A percentile compares a stretch with the other conserved stretches of the same genome.
These are phyloP conservation scores for Hypoxylon sp. DNA, from an alignment of 2,329 filamentous ascomycete species.

Conservation along the genomic window DNA sequence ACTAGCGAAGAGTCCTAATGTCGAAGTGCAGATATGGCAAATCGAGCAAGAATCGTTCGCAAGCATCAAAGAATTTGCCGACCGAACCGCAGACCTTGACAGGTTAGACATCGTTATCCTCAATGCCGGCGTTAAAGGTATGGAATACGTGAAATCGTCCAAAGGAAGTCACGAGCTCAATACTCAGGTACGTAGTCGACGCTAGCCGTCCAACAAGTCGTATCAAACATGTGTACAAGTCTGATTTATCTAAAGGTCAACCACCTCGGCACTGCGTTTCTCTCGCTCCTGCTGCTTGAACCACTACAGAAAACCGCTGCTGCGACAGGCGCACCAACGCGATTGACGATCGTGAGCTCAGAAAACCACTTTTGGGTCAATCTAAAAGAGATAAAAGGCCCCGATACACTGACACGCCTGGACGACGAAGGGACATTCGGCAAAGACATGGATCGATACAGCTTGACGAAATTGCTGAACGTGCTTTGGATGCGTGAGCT, in stretches of 20 bases:
- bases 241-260: conserved; percentile 18
- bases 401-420: conserved; percentile 9
- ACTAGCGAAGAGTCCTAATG: conserved; percentile 1
- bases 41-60: conserved; percentile 32
- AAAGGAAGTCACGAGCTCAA: conserved; percentile 24
- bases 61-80: conserved; percentile 27
- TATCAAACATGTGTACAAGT: not conserved
- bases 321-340: conserved; percentile 6
- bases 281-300: conserved; percentile 26
- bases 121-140: conserved; percentile 29
- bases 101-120: conserved; percentile 30
- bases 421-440: conserved; percentile 21
- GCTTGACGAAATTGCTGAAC: conserved; percentile 24
- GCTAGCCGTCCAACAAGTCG: not conserved
- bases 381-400: conserved; percentile 18
- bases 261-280: conserved; percentile 29
- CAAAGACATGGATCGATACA: conserved; percentile 21
- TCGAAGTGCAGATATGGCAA: conserved; percentile 27
- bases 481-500: conserved; percentile 36
- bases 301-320: conserved; percentile 12
- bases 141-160: conserved; percentile 10
- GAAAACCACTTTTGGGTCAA: conserved; percentile 29
- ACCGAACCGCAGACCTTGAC: conserved; percentile 8
- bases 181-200: conserved; percentile 3
- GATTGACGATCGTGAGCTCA: conserved; percentile 23